Evolutionary conservation across 768 basidiomycete genomes (phyloP).

Genomic region (Macrocybe gigantea): DNA sequence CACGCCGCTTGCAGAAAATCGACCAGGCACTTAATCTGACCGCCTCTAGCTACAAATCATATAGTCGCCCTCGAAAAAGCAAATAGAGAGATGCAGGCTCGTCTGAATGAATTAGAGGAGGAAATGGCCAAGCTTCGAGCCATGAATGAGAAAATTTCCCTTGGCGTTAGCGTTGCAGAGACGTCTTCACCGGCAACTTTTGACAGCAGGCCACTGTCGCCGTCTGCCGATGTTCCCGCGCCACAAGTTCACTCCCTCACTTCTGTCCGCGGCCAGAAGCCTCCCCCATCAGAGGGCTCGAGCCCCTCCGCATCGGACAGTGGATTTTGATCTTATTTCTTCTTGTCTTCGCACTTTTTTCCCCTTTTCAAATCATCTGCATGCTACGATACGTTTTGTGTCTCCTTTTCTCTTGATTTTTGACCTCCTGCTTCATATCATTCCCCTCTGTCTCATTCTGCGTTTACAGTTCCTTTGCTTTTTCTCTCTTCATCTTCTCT

Average conservation of each 20-base stretch:
- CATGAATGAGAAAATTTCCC: conserved; percentile 81
- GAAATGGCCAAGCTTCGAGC: conserved; percentile 68
- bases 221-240: conserved; percentile 48
- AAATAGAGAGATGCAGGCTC: conserved; percentile 66
- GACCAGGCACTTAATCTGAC: conserved; percentile 4
- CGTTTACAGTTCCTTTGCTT: conserved; percentile 15
- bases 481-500: conserved; percentile 15
- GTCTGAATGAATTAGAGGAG: conserved; percentile 57
- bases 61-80: conserved; percentile 68
- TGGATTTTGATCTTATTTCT: conserved; percentile 30
- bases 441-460: conserved; percentile 20
- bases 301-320: conserved; percentile 47
- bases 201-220: conserved; percentile 54
- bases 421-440: conserved; percentile 16
- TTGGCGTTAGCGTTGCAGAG: conserved; percentile 37
- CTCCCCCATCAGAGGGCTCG: conserved; percentile 54
- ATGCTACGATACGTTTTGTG: conserved; percentile 18
- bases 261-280: conserved; percentile 54
- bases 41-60: conserved; percentile 64
- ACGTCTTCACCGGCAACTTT: conserved; percentile 51
- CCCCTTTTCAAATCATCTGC: conserved; percentile 8
- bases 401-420: conserved; percentile 27
- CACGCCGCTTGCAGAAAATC: conserved; percentile 7
- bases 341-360: conserved; percentile 4
- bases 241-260: conserved; percentile 42